A percentile compares a stretch with the other conserved stretches of the same genome.
Conservation (phyloP, 2,329 filamentous ascomycete species). For the Phaeomoniella chlamydospora region DNA sequence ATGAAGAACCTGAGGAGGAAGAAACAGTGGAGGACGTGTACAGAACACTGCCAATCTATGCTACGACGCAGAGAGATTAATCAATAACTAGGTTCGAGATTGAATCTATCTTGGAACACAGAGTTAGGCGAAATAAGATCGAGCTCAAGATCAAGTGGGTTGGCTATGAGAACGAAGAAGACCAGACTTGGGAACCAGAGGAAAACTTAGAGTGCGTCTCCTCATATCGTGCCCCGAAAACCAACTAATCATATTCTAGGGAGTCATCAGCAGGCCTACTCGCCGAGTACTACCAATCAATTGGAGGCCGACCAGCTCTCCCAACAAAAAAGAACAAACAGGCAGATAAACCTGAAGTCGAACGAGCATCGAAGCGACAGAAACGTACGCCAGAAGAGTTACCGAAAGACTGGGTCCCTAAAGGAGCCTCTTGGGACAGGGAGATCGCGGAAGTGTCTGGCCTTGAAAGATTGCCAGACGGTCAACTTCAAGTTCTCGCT, state of each 20-base stretch:
- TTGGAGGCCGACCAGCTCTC: constrained; percentile 24
- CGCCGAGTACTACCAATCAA: constrained; percentile 22
- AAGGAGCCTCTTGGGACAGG: constrained; percentile 26
- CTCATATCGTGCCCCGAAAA: background rate
- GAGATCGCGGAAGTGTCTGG: constrained; percentile 27
- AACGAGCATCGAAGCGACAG: constrained; percentile 17
- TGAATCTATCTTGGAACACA: constrained; percentile 23
- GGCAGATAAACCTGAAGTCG: constrained; percentile 14
- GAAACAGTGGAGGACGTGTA: constrained; percentile 21
- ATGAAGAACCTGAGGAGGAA: constrained; percentile 13
- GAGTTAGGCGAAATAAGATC: constrained; percentile 18
- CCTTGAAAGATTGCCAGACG: constrained; percentile 21
- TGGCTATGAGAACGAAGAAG: constrained; percentile 25
- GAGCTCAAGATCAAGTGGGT: constrained; percentile 31
- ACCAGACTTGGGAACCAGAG: constrained; percentile 31
- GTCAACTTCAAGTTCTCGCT: constrained; percentile 22
- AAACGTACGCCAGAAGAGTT: constrained; percentile 10
- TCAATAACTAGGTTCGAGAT: constrained; percentile 20
- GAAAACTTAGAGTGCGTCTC: constrained; percentile 16
- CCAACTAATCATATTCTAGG: constrained; percentile 8
- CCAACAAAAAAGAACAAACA: constrained; percentile 2
- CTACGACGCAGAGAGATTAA: constrained; percentile 7
- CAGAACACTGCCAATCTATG: constrained; percentile 8
- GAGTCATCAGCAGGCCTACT: constrained; percentile 19
- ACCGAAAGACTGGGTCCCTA: constrained; percentile 21